phyloP scores from a whole-genome alignment of 805 yeast species.

The Yarrowia alimentaria region DNA sequence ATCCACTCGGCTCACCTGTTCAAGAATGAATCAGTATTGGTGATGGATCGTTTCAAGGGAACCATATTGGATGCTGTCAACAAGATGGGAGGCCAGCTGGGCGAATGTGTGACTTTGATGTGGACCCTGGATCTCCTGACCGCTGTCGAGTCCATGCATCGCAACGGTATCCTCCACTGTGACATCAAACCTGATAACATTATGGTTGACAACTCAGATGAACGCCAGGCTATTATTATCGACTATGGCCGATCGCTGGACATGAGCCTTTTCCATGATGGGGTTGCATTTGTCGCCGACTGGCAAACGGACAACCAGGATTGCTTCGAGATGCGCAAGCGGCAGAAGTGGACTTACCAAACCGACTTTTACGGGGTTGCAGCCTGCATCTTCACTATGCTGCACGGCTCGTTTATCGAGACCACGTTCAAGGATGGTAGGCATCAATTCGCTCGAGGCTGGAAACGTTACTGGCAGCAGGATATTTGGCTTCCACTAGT shows the following conservation, averaged over 20 bases:
- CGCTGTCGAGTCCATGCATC: conserved; percentile 61
- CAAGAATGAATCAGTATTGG: conserved; percentile 65
- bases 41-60: conserved; percentile 66
- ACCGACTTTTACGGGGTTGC: conserved; percentile 85
- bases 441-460: conserved; percentile 45
- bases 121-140: conserved; percentile 63
- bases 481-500: conserved; percentile 71
- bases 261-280: conserved; percentile 51
- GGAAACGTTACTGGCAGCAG: conserved; percentile 75
- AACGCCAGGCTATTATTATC: conserved; percentile 52
- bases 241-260: conserved; percentile 85
- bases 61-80: conserved; percentile 70
- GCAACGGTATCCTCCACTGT: conserved; percentile 70
- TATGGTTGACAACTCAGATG: conserved; percentile 54
- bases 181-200: conserved; percentile 85
- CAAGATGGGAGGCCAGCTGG: conserved; percentile 43
- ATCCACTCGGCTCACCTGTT: conserved; percentile 52
- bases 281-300: conserved; percentile 55
- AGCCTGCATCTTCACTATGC: conserved; percentile 63
- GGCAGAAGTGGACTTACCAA: conserved; percentile 69
- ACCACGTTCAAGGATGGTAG: conserved; percentile 38
- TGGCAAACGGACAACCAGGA: conserved; percentile 67
- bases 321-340: conserved; percentile 64
- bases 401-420: conserved; percentile 66
- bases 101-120: conserved; percentile 63